phyloP scores from a whole-genome alignment of 2,329 filamentous ascomycete genomes.

The Fusarium lyarnte region DNA sequence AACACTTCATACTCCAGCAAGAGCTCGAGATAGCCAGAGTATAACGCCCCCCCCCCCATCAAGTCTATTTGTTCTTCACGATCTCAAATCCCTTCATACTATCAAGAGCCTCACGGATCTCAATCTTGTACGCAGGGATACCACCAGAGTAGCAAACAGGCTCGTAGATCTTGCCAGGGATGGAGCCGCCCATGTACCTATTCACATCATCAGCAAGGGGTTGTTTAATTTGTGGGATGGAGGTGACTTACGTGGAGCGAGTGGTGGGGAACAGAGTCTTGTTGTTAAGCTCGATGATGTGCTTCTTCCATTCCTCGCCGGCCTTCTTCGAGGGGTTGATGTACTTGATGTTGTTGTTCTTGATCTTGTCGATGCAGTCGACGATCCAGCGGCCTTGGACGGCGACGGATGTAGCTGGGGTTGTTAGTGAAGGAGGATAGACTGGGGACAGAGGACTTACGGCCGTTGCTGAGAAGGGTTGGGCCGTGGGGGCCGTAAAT shows the following conservation, averaged over 20 bases:
- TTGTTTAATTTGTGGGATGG: rapidly evolving
- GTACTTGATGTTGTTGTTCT: conserved; percentile 56
- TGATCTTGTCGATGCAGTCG: conserved; percentile 60
- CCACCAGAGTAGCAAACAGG: conserved; percentile 59
- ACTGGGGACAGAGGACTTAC: not conserved
- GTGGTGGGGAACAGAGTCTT: conserved; percentile 59
- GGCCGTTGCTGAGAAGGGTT: conserved; percentile 65
- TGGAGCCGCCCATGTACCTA: conserved; percentile 66
- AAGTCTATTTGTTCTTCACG: conserved; percentile 18
- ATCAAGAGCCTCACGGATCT: conserved; percentile 37
- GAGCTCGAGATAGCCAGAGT: not conserved
- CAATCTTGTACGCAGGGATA: conserved; percentile 47
- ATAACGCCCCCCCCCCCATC: not conserved
- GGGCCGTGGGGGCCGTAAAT: conserved; percentile 67
- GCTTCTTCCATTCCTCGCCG: conserved; percentile 59
- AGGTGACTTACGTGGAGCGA: conserved; percentile 24
- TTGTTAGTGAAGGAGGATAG: not conserved
- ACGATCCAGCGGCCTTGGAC: conserved; percentile 67
- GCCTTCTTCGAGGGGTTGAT: conserved; percentile 60
- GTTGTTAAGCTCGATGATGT: conserved; percentile 58
- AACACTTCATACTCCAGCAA: not conserved
- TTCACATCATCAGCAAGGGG: conserved; percentile 32
- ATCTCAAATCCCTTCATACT: conserved; percentile 33
- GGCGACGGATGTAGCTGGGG: conserved; percentile 56
- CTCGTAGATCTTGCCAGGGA: conserved; percentile 64